Evolutionary conservation across 2,329 filamentous ascomycete genomes (phyloP).

Genomic region (Delphinella strobiligena): DNA sequence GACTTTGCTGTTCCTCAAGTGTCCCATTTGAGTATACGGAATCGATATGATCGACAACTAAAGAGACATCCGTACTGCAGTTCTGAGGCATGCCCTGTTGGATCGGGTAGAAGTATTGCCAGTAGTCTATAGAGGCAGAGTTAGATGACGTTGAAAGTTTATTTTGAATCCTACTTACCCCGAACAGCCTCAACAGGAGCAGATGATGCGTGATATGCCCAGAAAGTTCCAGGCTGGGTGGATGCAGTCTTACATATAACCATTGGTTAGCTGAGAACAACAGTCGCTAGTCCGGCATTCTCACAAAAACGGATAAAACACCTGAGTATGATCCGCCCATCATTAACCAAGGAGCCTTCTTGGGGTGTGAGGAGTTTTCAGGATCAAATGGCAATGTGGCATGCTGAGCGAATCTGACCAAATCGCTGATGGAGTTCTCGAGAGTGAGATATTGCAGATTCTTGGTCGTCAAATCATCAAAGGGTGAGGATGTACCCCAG

Average conservation of each 20-base stretch:
- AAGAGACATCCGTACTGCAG: constrained; percentile 41
- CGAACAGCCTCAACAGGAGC: constrained; percentile 42
- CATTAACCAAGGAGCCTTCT: constrained; percentile 44
- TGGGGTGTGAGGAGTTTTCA: constrained; percentile 35
- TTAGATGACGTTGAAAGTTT: not conserved
- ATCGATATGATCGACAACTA: constrained; percentile 41
- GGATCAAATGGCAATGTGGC: constrained; percentile 43
- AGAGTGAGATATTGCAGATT: constrained; percentile 44
- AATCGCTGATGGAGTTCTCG: constrained; percentile 41
- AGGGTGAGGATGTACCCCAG: constrained; percentile 46
- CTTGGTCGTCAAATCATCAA: constrained; percentile 36
- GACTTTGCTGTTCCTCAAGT: constrained; percentile 20
- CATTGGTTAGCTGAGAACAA: no score
- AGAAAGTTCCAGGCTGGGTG: constrained; percentile 43
- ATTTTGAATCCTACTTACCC: not conserved
- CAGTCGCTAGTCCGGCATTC: no score
- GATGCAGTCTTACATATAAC: constrained; percentile 47
- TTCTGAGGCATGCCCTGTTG: constrained; percentile 47
- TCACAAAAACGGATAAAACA: constrained; percentile 39
- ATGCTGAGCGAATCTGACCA: constrained; percentile 42
- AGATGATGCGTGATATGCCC: constrained; percentile 47
- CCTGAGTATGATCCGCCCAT: constrained; percentile 46
- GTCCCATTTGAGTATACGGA: constrained; percentile 18
- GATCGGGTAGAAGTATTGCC: constrained; percentile 47
- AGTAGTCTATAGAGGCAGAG: constrained; percentile 36